Base-by-base conservation (phyloP, 345 rosid genomes). In the Mercurialis annua region DNA sequence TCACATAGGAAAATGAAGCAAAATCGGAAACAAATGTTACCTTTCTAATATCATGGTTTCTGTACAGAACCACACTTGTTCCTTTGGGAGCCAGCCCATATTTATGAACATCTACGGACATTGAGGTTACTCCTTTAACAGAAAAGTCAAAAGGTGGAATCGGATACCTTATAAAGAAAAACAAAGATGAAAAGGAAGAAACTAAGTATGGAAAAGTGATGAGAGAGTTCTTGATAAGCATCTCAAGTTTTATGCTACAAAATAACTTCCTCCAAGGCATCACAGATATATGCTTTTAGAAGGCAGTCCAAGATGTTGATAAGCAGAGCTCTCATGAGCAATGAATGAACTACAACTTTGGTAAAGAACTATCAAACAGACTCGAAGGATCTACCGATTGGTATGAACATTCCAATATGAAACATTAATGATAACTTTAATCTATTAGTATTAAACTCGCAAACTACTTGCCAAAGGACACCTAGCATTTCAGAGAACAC, bases 51-150 rank as follows among this genome's bases (percentile, higher is more conserved):
- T 91, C 99, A 71, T 87, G 99, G 78, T 94, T 86, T 79, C 90
- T 86, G 85, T 93, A 93, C 50, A 93, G 82, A 72, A 90, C 96
- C 58, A 86, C 69, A 72, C 99, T 94, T 31, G 99, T 94, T 73
- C 96, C 99, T 81, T 91, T 89, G 29, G 95, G 99, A 66, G 97
- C 99, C 80, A 94, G 72, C 26, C 99, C 99, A 80, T 91, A 94
- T 70, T 89, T 91, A 81, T 89, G 99, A 64, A 91, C 96, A 71
- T 94, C 99, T 42, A 80, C 88, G 8, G 97, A 94, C 53, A 91
- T 76, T 44, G 97, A 94, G 65, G 97, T 94, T 44, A 91, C 96
- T 70, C 99, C 97, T 76, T 67, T 79, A 64, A 94, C 90, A 59
- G 87, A 63, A 74, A 94, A 94, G 81, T 94, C 99, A 80, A 87